These are phyloP conservation scores for Apiospora marii DNA, from an alignment of 2,329 filamentous ascomycete genomes.

Conservation along the genomic window DNA sequence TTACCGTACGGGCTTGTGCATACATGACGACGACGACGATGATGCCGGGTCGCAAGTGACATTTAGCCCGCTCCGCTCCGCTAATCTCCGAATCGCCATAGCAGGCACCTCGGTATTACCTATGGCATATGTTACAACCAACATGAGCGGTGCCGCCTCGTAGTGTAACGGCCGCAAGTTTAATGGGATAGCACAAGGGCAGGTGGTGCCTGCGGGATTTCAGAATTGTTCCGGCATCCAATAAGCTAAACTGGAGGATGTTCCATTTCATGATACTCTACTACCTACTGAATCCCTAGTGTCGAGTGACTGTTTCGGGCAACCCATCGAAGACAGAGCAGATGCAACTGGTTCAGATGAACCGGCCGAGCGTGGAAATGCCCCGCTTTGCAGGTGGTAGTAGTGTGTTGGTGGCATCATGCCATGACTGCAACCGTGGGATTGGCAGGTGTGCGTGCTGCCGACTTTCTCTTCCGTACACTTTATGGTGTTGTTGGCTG, in stretches of 20 bases:
- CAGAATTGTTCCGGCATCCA: not conserved
- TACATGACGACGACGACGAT: not conserved
- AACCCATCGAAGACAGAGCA: conserved; percentile 14
- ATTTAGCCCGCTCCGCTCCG: conserved; percentile 11
- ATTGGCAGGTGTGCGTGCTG: not conserved
- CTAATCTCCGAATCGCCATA: conserved; percentile 17
- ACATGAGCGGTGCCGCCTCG: not conserved
- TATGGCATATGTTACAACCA: not conserved
- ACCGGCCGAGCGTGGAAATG: conserved; percentile 17
- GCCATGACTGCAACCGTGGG: not conserved
- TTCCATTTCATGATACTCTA: not conserved
- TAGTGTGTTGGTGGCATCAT: not conserved
- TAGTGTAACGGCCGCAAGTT: not conserved
- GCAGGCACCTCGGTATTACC: conserved; percentile 4
- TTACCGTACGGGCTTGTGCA: conserved; percentile 6
- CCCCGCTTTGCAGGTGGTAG: conserved; percentile 11
- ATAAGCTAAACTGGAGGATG: not conserved
- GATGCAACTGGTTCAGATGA: conserved; percentile 13
- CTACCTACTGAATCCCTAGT: conserved; percentile 9
- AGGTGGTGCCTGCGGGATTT: not conserved
- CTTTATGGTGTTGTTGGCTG: not conserved
- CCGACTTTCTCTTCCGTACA: conserved; percentile 4
- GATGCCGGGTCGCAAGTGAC: not conserved
- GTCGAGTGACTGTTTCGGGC: conserved; percentile 13
- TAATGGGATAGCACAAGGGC: not conserved